phyloP scores from a whole-genome alignment of 2,329 filamentous ascomycete genomes.

The Talaromyces sp. region DNA sequence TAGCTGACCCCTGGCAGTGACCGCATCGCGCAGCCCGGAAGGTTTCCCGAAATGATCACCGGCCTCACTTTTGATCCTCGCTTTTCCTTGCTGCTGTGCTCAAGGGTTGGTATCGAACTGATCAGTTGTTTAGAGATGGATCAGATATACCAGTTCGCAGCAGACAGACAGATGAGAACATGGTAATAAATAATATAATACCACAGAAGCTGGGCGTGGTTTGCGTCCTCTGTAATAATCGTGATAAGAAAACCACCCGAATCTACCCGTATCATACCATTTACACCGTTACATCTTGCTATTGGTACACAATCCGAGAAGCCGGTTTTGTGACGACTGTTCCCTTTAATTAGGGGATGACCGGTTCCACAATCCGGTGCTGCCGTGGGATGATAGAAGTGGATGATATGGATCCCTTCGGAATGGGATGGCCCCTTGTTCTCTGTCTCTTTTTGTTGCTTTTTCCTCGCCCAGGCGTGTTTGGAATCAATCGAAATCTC shows the following conservation, averaged over 20 bases:
- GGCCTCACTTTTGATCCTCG: not conserved
- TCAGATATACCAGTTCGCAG: not conserved
- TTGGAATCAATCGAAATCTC: not conserved
- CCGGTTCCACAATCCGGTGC: conserved; percentile 10
- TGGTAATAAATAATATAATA: not conserved
- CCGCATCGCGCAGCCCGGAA: not conserved
- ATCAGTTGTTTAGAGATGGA: not conserved
- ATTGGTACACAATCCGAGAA: not conserved
- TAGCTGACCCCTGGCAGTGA: not conserved
- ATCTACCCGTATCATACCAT: not conserved
- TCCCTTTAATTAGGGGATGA: not conserved
- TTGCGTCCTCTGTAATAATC: not conserved
- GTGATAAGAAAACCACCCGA: not conserved
- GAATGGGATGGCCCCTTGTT: not conserved
- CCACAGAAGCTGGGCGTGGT: not conserved
- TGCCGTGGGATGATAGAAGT: not conserved
- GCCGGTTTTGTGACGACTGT: conserved; percentile 2
- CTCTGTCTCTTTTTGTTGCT: not conserved
- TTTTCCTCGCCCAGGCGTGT: not conserved
- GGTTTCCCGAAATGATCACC: not conserved
- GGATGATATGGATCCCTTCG: not conserved
- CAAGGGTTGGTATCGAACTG: not conserved
- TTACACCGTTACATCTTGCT: not conserved
- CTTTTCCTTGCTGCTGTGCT: no score
- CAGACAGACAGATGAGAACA: no score